Evolutionary conservation across 345 rosid genomes (phyloP), one percentile per base, ranked within the genome.

Genomic region (Brassica carinata): DNA sequence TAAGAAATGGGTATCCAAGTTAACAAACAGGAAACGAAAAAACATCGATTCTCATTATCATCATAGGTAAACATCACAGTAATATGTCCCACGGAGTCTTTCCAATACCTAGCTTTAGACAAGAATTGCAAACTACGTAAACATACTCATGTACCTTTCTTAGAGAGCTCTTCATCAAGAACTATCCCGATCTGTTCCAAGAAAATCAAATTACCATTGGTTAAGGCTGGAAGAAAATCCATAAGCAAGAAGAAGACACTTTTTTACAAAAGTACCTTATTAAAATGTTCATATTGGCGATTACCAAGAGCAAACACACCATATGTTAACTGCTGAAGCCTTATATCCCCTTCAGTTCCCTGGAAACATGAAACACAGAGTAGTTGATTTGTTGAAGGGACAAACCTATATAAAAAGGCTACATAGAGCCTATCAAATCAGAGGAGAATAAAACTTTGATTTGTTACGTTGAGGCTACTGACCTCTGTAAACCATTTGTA

Each of bases 401-500:
- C 36, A 33, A 33, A 33, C 36, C 36, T 33, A 4, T 40, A 10
- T 34, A 34, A 34, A 2, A 11, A 74, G 59, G 1, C 36, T 38
- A 31, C 8, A 7, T 5, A 10, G 23, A 55, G 15, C 19, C 31
- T 9, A 4, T 38, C 34, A 73, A 65, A 33, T 0, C 38, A 34
- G 38, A 23, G 26, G 26, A 23, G 26, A 23, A 23, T 23, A 34
- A 34, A 34, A 34, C 7, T 1, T 69, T 43, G 51, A 43, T 43
- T 10, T 10, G 51, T 53, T 53, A 18, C 19, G 5, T 5, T 5
- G 8, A 53, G 58, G 18, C 58, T 64, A 83, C 85, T 31, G 66
- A 90, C 96, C 99, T 95, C 98, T 0, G 92, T 87, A 83, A 93
- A 93, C 97, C 99, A 95, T 86, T 91, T 91, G 78, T 87, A 95